These are phyloP conservation scores for Lycium barbarum DNA, from an alignment of 257 asterid genomes.

Conservation along the genomic window DNA sequence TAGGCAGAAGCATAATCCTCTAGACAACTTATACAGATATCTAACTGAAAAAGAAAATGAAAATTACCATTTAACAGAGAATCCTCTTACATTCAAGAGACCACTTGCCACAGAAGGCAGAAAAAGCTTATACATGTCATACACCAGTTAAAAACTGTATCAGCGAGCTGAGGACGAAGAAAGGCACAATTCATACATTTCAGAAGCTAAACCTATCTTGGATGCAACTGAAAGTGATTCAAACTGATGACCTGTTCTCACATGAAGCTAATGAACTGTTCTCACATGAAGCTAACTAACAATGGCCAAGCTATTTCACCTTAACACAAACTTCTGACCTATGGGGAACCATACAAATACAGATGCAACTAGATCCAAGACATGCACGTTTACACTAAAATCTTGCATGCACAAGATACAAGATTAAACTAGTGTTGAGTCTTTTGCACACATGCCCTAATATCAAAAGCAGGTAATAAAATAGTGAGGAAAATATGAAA, in stretches of 20 bases:
- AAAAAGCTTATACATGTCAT: conserved; percentile 1
- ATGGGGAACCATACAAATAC: neutral
- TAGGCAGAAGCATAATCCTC: conserved; percentile 6
- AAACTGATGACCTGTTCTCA: neutral
- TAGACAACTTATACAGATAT: neutral
- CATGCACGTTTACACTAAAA: neutral
- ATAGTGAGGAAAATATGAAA: neutral
- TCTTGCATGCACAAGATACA: neutral
- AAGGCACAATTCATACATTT: neutral
- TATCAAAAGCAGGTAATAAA: neutral
- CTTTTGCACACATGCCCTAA: neutral
- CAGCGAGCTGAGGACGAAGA: neutral
- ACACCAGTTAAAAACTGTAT: conserved; percentile 6
- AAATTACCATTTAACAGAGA: neutral
- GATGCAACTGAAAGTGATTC: conserved; percentile 6
- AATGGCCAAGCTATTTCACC: conserved; percentile 12
- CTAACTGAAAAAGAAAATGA: neutral
- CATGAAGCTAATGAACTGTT: neutral
- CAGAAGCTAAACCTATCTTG: conserved; percentile 24
- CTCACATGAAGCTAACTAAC: conserved; percentile 12
- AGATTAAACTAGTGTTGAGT: conserved; percentile 6
- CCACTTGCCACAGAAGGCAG: conserved; percentile 22
- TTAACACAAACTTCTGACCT: conserved; percentile 11
- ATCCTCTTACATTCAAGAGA: conserved; percentile 9
- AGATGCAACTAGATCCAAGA: conserved; percentile 16